Evolutionary conservation across 495 filamentous ascomycete species (phyloP).

Genomic region (Tuber melanosporum): DNA sequence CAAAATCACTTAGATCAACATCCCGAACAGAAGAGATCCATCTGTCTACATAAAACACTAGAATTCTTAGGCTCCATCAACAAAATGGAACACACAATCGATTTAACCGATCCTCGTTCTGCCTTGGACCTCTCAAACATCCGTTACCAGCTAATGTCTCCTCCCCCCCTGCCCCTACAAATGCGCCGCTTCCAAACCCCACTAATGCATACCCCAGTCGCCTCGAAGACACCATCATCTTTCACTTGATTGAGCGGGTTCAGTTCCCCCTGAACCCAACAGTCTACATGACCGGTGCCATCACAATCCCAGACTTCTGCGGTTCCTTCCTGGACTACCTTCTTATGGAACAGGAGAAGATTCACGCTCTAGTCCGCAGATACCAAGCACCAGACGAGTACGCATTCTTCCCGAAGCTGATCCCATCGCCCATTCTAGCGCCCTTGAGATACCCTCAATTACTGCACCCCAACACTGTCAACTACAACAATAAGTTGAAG

Average conservation of each 20-base stretch:
- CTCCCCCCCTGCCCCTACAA: conserved; percentile 7
- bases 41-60: background rate
- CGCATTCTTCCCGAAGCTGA: conserved; percentile 83
- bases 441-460: conserved; percentile 87
- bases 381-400: conserved; percentile 97
- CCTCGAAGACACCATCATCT: conserved; percentile 96
- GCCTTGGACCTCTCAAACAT: conserved; percentile 88
- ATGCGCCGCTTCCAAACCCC: conserved; percentile 4
- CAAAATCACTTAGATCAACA: background rate
- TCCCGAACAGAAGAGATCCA: background rate
- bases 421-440: conserved; percentile 74
- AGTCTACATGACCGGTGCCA: conserved; percentile 76
- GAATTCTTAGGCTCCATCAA: background rate
- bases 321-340: conserved; percentile 88
- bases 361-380: conserved; percentile 91
- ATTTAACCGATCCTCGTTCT: conserved; percentile 72
- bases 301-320: conserved; percentile 62
- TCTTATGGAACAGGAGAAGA: conserved; percentile 75
- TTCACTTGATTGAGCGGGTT: conserved; percentile 94
- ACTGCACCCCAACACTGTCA: conserved; percentile 85
- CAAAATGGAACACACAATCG: conserved; percentile 82
- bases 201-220: conserved; percentile 53
- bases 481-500: conserved; percentile 85
- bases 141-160: conserved; percentile 88
- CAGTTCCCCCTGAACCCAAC: conserved; percentile 91